phyloP scores from a whole-genome alignment of 192 early-diverging fungal species.

The Backusella sp. region DNA sequence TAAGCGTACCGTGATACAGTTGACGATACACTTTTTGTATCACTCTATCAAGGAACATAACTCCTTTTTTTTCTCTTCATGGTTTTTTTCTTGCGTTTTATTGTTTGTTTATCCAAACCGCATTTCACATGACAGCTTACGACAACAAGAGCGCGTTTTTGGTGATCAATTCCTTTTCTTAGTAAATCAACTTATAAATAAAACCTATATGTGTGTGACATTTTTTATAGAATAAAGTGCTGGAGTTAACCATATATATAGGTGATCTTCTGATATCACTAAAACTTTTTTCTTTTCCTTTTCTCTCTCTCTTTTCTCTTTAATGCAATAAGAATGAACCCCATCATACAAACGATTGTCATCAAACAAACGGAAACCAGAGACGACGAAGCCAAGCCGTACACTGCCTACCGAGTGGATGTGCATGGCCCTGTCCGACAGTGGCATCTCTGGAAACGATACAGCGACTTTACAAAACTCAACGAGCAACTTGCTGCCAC shows the following conservation, averaged over 20 bases:
- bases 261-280: background rate
- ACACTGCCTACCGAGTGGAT: slow-evolving; percentile 74
- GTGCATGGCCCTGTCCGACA: slow-evolving; percentile 74
- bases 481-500: slow-evolving; percentile 56
- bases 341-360: slow-evolving; percentile 53
- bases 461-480: slow-evolving; percentile 79
- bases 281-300: background rate
- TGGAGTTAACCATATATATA: background rate
- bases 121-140: too few relatives aligned
- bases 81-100: too few relatives aligned
- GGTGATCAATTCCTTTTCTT: too few relatives aligned
- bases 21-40: too few relatives aligned
- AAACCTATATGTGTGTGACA: too few relatives aligned
- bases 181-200: too few relatives aligned
- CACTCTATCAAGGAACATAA: too few relatives aligned
- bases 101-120: too few relatives aligned
- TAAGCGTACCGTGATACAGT: too few relatives aligned
- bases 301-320: background rate
- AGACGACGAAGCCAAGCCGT: slow-evolving; percentile 45
- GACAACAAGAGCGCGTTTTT: too few relatives aligned
- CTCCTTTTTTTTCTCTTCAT: too few relatives aligned
- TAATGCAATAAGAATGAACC: background rate
- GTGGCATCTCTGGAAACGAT: slow-evolving; percentile 85
- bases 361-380: slow-evolving; percentile 54
- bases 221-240: background rate